Conservation (phyloP, 352 stramenopile species). For the Phytophthora pistaciae region DNA sequence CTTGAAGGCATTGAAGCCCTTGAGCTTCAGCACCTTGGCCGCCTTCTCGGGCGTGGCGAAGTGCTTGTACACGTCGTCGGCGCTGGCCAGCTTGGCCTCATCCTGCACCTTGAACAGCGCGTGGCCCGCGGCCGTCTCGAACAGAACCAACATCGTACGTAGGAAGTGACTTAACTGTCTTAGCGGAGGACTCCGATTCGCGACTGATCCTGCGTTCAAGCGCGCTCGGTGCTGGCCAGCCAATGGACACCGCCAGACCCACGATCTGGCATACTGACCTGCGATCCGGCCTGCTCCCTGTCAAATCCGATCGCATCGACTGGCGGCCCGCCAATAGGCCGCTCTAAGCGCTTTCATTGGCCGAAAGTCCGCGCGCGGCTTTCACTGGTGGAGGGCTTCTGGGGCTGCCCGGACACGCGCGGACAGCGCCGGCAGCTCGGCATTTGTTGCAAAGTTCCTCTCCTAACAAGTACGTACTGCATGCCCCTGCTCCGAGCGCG, state of each 20-base stretch:
- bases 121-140: constrained; percentile 99
- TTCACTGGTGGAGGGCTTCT: constrained; percentile 57
- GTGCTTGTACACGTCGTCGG: constrained; percentile 94
- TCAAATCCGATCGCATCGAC: constrained; percentile 34
- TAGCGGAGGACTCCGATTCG: constrained; percentile 18
- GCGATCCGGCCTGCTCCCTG: background rate
- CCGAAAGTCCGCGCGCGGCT: constrained; percentile 14
- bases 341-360: constrained; percentile 15
- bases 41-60: constrained; percentile 93
- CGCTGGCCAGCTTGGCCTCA: constrained; percentile 92
- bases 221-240: constrained; percentile 19
- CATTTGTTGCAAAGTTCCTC: constrained; percentile 91
- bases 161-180: constrained; percentile 42
- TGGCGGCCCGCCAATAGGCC: constrained; percentile 23
- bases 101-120: constrained; percentile 99
- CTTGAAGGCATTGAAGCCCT: constrained; percentile 99
- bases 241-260: constrained; percentile 7
- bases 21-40: constrained; percentile 93
- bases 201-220: constrained; percentile 35
- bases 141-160: constrained; percentile 95
- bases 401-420: background rate
- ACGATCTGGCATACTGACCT: background rate
- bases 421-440: constrained; percentile 16
- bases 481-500: constrained; percentile 3
- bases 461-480: constrained; percentile 82